Percentiles rank a stretch among this genome's conserved stretches.
phyloP scores from a whole-genome alignment of 768 basidiomycete genomes.

The Suillus plorans region DNA sequence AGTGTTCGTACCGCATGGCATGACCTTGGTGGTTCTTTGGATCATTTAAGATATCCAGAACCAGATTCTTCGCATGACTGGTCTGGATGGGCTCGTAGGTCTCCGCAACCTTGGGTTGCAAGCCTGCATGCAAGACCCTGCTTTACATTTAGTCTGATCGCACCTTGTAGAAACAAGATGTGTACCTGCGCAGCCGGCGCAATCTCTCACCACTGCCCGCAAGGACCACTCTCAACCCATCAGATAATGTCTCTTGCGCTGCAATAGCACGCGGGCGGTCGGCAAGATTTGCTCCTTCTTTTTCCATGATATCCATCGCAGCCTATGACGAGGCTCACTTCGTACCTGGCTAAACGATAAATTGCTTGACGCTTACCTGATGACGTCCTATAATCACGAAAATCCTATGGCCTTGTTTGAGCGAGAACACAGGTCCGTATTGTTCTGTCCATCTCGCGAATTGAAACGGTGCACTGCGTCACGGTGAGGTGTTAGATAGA shows the following conservation, averaged over 20 bases:
- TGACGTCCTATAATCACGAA: conserved; percentile 26
- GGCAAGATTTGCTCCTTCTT: conserved; percentile 32
- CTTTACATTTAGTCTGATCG: background rate
- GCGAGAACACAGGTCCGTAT: conserved; percentile 60
- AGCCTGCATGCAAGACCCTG: background rate
- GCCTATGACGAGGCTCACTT: conserved; percentile 29
- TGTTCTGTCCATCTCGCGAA: conserved; percentile 58
- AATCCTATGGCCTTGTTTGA: conserved; percentile 42
- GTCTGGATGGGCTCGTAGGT: background rate
- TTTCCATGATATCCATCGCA: conserved; percentile 41
- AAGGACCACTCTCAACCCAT: conserved; percentile 32
- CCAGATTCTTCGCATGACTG: background rate
- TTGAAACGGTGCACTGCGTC: conserved; percentile 9
- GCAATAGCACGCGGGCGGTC: conserved; percentile 38
- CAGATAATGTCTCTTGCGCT: conserved; percentile 33
- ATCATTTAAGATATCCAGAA: background rate
- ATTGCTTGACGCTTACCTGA: conserved; percentile 5
- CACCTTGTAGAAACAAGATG: background rate
- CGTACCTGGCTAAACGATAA: background rate
- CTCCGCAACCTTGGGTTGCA: background rate
- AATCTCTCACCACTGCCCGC: conserved; percentile 29
- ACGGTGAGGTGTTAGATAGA: background rate
- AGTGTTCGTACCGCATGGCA: background rate
- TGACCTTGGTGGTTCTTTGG: background rate
- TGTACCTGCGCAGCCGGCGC: conserved; percentile 17